A percentile compares a stretch with the other conserved stretches of the same genome.
phyloP scores from a whole-genome alignment of 805 yeast genomes.

The Huiozyma naganishii region DNA sequence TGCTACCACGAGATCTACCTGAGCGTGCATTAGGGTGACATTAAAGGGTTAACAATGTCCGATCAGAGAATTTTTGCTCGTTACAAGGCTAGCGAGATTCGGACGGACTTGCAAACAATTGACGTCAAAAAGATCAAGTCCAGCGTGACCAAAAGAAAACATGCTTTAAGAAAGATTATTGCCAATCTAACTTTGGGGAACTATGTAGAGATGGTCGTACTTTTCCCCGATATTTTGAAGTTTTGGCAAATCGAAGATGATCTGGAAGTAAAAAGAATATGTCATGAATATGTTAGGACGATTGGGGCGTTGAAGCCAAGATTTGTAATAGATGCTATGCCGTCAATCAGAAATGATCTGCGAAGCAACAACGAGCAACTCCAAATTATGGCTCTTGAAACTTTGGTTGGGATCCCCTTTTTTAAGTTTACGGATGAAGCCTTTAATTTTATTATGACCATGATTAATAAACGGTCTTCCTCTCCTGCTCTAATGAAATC shows the following conservation, averaged over 20 bases:
- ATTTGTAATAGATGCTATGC: conserved; percentile 44
- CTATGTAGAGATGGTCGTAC: conserved; percentile 49
- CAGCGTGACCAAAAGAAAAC: conserved; percentile 30
- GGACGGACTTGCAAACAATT: conserved; percentile 23
- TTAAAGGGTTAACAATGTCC: conserved; percentile 11
- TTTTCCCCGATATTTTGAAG: conserved; percentile 53
- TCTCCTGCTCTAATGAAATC: conserved; percentile 50
- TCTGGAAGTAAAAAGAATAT: conserved; percentile 58
- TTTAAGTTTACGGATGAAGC: conserved; percentile 41
- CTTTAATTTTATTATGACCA: conserved; percentile 27
- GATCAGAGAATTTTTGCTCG: conserved; percentile 24
- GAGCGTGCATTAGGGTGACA: no score
- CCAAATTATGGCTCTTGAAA: conserved; percentile 51
- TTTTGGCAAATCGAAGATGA: conserved; percentile 50
- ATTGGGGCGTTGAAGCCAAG: conserved; percentile 52
- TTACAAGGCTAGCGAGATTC: conserved; percentile 27
- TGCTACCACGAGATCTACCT: no score
- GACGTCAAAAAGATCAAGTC: conserved; percentile 33
- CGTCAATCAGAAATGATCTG: conserved; percentile 43
- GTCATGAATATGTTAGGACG: conserved; percentile 53
- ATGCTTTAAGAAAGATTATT: conserved; percentile 56
- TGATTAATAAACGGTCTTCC: conserved; percentile 36
- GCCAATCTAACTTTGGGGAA: conserved; percentile 81
- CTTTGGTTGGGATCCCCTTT: conserved; percentile 49
- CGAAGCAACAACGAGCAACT: conserved; percentile 37